Percentiles rank a stretch among this genome's conserved stretches.
Conservation (phyloP, 371 early-diverging fungal species). For the Massospora cicadina region DNA sequence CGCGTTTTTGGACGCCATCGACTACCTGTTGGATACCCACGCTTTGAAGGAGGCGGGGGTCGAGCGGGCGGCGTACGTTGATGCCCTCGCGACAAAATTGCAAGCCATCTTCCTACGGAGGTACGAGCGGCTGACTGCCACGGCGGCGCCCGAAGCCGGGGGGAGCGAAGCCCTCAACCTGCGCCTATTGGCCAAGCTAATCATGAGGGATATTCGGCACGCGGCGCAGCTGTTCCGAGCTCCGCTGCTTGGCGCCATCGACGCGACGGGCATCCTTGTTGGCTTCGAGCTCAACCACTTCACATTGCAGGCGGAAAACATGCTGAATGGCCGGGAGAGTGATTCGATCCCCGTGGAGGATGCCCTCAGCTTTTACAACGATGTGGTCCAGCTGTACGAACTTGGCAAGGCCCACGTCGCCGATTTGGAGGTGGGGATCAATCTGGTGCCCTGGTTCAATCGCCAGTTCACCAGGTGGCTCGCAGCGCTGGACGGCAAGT, state of each 20-base stretch:
- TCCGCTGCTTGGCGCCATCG: background rate
- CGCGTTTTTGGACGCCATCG: background rate
- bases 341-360: constrained; percentile 9
- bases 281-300: constrained; percentile 5
- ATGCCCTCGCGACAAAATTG: background rate
- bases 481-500: constrained; percentile 4
- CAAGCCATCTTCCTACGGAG: background rate
- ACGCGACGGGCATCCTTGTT: constrained; percentile 1
- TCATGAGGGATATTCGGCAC: constrained; percentile 5
- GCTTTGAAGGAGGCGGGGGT: constrained; percentile 1
- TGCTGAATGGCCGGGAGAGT: constrained; percentile 8
- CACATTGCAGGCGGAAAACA: constrained; percentile 7
- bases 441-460: constrained; percentile 9
- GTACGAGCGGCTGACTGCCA: constrained; percentile 1
- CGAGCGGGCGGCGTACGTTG: background rate
- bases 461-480: constrained; percentile 11
- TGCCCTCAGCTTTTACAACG: constrained; percentile 4
- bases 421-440: constrained; percentile 4
- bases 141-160: constrained; percentile 7
- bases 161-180: constrained; percentile 8
- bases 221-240: background rate
- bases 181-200: constrained; percentile 6
- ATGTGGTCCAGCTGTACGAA: background rate
- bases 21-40: background rate
- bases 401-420: background rate